These are phyloP conservation scores for Aspergillus mulundensis DNA, from an alignment of 495 filamentous ascomycete species.

Conservation along the genomic window DNA sequence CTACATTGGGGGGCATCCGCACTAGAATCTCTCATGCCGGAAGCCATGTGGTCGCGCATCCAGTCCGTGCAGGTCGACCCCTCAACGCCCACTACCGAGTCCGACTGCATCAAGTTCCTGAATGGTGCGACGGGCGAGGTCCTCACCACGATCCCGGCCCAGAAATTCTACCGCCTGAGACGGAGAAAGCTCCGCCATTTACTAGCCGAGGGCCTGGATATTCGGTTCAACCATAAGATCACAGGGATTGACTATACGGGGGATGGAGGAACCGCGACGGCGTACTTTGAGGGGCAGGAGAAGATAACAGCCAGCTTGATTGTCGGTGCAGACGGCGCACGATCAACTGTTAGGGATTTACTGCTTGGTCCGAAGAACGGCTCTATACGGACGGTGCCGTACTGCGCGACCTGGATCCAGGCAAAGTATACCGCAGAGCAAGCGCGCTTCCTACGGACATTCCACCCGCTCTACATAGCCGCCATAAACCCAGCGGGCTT, in stretches of 20 bases:
- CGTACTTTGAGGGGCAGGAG: constrained; percentile 19
- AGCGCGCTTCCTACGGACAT: constrained; percentile 28
- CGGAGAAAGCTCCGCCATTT: constrained; percentile 39
- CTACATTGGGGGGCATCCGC: constrained; percentile 50
- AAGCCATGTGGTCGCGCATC: constrained; percentile 27
- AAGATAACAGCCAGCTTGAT: constrained; percentile 22
- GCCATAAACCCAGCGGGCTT: constrained; percentile 18
- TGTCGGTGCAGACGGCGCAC: constrained; percentile 47
- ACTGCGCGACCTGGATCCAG: constrained; percentile 33
- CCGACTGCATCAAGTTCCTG: constrained; percentile 36
- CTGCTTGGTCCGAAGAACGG: constrained; percentile 35
- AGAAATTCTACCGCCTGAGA: constrained; percentile 43
- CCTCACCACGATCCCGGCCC: constrained; percentile 30
- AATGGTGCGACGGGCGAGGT: constrained; percentile 48
- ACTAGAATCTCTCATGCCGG: constrained; percentile 36
- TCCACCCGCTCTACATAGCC: constrained; percentile 24
- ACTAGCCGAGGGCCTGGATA: constrained; percentile 35
- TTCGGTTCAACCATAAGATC: constrained; percentile 20
- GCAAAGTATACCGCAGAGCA: constrained; percentile 27
- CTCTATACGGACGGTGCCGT: constrained; percentile 20
- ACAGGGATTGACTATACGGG: constrained; percentile 10
- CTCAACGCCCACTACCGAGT: constrained; percentile 25
- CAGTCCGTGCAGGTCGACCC: constrained; percentile 40
- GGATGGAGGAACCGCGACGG: constrained; percentile 19
- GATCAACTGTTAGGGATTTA: constrained; percentile 33